Evolutionary conservation across 306 rosid genomes (phyloP).

Genomic region (Luffa aegyptiaca): DNA sequence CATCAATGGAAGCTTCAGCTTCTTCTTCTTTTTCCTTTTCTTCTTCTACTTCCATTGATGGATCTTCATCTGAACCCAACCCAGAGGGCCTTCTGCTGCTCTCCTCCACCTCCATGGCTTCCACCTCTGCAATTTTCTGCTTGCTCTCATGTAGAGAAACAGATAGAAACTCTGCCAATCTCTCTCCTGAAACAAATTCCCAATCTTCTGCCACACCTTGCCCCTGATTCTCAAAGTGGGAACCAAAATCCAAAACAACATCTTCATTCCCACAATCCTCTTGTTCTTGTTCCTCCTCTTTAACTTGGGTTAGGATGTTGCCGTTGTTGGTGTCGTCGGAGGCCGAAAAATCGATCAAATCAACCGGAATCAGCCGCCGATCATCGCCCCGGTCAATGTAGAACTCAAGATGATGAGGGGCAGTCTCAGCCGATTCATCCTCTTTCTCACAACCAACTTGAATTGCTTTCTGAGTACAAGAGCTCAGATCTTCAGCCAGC

Average conservation of each 20-base stretch:
- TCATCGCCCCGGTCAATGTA: conserved; percentile 58
- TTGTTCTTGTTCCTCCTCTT: conserved; percentile 32
- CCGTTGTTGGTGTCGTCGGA: neutral
- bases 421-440: conserved; percentile 23
- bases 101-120: conserved; percentile 15
- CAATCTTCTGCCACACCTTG: conserved; percentile 51
- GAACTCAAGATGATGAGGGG: conserved; percentile 64
- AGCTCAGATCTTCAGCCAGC: conserved; percentile 2
- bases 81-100: conserved; percentile 12
- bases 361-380: conserved; percentile 74
- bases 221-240: conserved; percentile 27
- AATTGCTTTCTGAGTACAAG: neutral
- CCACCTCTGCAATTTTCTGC: conserved; percentile 14
- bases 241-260: conserved; percentile 74
- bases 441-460: conserved; percentile 16
- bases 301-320: conserved; percentile 15
- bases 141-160: neutral
- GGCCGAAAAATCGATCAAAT: conserved; percentile 34
- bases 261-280: conserved; percentile 32
- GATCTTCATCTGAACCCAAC: conserved; percentile 10
- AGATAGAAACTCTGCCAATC: neutral
- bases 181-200: conserved; percentile 41
- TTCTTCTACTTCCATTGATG: neutral
- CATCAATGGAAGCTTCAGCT: conserved; percentile 13
- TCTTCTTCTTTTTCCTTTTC: neutral